Base-by-base conservation (phyloP, 2,329 filamentous ascomycete species). In the Huntiella omanensis region DNA sequence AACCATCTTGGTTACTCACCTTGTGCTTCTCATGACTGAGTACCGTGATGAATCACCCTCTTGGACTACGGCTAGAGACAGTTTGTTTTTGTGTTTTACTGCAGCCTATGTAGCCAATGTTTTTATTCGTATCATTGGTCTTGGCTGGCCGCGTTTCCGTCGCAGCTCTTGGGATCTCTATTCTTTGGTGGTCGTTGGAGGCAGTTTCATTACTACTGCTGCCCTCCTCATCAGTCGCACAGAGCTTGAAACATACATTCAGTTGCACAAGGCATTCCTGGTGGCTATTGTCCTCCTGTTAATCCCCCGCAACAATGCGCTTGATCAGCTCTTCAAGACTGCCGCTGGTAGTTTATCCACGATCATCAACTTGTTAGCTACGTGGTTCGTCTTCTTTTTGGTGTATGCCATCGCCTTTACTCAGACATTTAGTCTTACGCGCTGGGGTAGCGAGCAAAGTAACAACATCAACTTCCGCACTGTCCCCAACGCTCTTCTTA, bases 281-380 rank as follows among this genome's bases (percentile, higher is more conserved):
- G 91, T 96, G 15, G 80, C 84, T 6, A 81, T 96, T 46, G 79
- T 91, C 2, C 70, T 96, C 6, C 68, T 98, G 44, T 72, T 98
- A 33, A 98, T 98, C 51, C 91, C 91, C 1, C 76, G 92, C 44
- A 98, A 98, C 59, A 92, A 98, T 55, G 87, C 93, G 43, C 72
- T 98, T 16, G 92, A 98, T 58, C 91, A 98, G 59, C 75, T 98
- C 0, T 98, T 98, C 75, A 98, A 98, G 62, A 98, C 92, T 1
- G 92, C 88, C 0, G 91, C 91, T 8, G 91, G 88, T 45, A 93
- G 84, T 75, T 64, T 98, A 54, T 80, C 83, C 2, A 78, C 83
- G 13, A 98, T 98, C 54, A 75, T 81, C 49, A 98, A 95, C 57
- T 68, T 98, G 38, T 67, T 98, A 35, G 88, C 88, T 1, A 98